Conservation (phyloP, 1,284 basidiomycete species). For the Ustilago lituana region DNA sequence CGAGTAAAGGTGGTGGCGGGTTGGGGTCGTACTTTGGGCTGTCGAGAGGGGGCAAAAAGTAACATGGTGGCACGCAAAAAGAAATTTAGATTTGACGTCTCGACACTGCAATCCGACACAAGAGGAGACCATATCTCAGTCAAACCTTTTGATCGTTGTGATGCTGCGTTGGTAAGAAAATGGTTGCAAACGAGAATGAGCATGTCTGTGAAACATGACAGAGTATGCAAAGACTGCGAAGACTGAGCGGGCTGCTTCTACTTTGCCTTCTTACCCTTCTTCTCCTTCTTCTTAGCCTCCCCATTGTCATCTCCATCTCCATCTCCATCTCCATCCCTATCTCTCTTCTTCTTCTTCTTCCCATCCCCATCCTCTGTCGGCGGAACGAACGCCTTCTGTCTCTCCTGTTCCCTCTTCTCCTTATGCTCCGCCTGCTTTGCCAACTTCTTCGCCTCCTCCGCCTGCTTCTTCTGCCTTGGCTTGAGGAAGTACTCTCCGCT, state of each 20-base stretch:
- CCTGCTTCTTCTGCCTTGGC: constrained; percentile 76
- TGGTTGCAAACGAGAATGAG: background rate
- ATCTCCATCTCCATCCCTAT: background rate
- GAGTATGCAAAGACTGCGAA: too few relatives aligned
- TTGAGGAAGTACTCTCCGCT: constrained; percentile 77
- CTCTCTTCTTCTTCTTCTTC: constrained; percentile 24
- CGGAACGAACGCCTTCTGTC: constrained; percentile 50
- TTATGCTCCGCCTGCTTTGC: constrained; percentile 54
- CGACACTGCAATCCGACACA: background rate
- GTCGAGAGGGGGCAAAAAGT: constrained; percentile 12
- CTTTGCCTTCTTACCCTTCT: constrained; percentile 35
- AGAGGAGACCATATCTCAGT: too few relatives aligned
- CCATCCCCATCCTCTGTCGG: constrained; percentile 45
- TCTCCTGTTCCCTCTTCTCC: constrained; percentile 47
- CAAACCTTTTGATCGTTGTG: too few relatives aligned
- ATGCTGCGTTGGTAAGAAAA: too few relatives aligned
- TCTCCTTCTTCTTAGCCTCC: constrained; percentile 14
- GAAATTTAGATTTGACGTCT: too few relatives aligned
- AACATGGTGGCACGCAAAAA: too few relatives aligned
- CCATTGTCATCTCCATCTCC: constrained; percentile 1
- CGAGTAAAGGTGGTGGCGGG: constrained; percentile 7
- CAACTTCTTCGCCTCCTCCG: constrained; percentile 35
- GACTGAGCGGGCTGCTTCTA: too few relatives aligned
- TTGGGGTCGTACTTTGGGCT: constrained; percentile 41
- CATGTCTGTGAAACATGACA: background rate